These are phyloP conservation scores for Starmerella scarabaei DNA, from an alignment of 805 yeast species.

Conservation along the genomic window DNA sequence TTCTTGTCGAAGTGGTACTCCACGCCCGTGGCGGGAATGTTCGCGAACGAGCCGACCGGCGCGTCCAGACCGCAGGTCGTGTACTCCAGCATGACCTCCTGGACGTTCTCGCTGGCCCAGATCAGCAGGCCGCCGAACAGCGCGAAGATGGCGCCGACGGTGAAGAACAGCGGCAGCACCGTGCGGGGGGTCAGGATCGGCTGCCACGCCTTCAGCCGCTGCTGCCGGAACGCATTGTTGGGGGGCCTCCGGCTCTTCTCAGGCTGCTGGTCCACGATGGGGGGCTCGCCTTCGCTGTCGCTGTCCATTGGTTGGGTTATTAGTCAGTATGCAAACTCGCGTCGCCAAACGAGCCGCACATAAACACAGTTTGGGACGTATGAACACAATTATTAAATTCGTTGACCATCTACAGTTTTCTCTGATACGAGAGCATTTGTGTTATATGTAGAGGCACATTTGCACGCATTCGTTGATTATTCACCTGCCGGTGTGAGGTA, in stretches of 20 bases:
- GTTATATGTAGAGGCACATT: no score
- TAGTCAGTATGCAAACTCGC: not conserved
- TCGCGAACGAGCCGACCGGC: conserved; percentile 35
- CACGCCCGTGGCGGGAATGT: conserved; percentile 49
- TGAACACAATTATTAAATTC: no score
- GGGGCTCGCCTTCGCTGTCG: conserved; percentile 27
- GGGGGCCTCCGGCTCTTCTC: conserved; percentile 32
- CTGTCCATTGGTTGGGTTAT: conserved; percentile 23
- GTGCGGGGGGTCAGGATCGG: conserved; percentile 88
- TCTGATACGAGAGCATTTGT: no score
- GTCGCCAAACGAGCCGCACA: not conserved
- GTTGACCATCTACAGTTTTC: no score
- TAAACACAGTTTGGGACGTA: no score
- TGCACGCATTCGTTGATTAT: no score
- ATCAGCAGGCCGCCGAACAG: conserved; percentile 83
- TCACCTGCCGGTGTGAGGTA: no score
- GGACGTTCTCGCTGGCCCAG: conserved; percentile 65
- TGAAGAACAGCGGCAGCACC: conserved; percentile 69
- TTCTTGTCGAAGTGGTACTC: conserved; percentile 46
- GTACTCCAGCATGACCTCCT: conserved; percentile 63
- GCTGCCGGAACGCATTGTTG: conserved; percentile 38
- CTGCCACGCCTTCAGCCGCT: conserved; percentile 57
- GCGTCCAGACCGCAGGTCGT: conserved; percentile 44
- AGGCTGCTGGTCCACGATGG: conserved; percentile 23
- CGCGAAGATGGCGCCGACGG: conserved; percentile 66